Conservation (phyloP, 1,284 basidiomycete genomes). For the Mycena sp. region DNA sequence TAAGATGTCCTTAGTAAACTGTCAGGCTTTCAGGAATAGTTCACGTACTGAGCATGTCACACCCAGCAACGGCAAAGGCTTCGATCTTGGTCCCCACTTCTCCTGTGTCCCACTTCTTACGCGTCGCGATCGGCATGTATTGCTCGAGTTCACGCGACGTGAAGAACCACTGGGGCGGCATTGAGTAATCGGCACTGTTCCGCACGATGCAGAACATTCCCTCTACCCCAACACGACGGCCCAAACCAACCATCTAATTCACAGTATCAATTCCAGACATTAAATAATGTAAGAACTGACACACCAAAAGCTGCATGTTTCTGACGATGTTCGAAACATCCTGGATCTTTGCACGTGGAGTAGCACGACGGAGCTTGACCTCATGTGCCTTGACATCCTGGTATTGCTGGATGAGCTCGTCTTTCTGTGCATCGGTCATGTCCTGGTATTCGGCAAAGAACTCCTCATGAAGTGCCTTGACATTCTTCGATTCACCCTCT, state of each 20-base stretch:
- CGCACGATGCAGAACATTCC: conserved; percentile 15
- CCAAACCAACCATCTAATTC: neutral
- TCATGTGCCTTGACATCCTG: neutral
- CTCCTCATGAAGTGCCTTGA: neutral
- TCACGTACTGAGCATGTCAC: conserved; percentile 7
- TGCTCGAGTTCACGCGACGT: neutral
- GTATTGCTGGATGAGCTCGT: neutral
- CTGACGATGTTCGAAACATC: neutral
- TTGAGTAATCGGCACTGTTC: neutral
- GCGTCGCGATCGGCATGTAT: conserved; percentile 13
- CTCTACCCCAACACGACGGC: neutral
- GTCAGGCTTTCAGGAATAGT: neutral
- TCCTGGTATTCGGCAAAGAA: neutral
- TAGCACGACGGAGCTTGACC: neutral
- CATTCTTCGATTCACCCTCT: neutral
- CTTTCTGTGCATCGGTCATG: neutral
- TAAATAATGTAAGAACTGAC: neutral
- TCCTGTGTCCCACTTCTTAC: neutral
- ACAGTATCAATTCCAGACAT: neutral
- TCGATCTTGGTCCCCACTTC: conserved; percentile 1
- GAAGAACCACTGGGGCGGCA: conserved; percentile 14
- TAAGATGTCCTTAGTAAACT: neutral
- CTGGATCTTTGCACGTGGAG: neutral
- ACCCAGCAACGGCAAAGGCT: conserved; percentile 13
- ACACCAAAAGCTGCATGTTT: conserved; percentile 2